Base-by-base conservation (phyloP, 1,284 basidiomycete genomes). In the Ganoderma sp. region DNA sequence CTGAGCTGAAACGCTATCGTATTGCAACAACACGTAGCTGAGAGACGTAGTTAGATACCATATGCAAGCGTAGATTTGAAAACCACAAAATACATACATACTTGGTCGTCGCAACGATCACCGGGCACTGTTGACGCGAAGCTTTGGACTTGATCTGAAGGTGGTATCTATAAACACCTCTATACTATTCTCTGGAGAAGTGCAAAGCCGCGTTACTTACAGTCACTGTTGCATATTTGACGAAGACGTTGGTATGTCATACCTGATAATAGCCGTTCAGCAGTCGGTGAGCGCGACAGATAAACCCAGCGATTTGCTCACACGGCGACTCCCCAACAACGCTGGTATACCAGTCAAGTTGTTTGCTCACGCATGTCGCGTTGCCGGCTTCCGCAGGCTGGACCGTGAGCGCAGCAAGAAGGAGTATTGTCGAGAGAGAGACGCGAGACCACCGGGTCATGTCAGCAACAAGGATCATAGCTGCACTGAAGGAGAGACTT, bases 11-110 rank as follows among this genome's bases (percentile, higher is more conserved):
- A 74, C 2, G 73, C 66, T 6, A 74, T 52, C 0, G 71, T 69
- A 37, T 74, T 74, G 58, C 73, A 74, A 43, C 73, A 74, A 42
- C 73, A 74, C 17, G 54, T 41, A 6, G 66, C 73, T 74, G 25
- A 0, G 12, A 28, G 25, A 28, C 25, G 22, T 32, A 17, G 15
- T 2, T 0, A 10, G n/a, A 34, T 19, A 12, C 2, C 7, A 2
- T 25, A 25, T 34, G 19, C 14, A 17, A 14, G 19, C 7, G 52
- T 62, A n/a, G 17, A 4, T 10, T 25, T 19, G 1, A 12, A 2
- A 25, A 69, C 68, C 2, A n/a, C 45, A 7, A 7, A 37, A 37
- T 58, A 54, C 52, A 9, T 52, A 74, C 73, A 64, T 6, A 74
- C 48, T 68, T 74, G 71, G 19, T 71, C 69, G 34, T 72, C 65